A percentile compares a stretch with the other conserved stretches of the same genome.
phyloP scores from a whole-genome alignment of 306 rosid genomes.

The Gynostemma pentaphyllum region DNA sequence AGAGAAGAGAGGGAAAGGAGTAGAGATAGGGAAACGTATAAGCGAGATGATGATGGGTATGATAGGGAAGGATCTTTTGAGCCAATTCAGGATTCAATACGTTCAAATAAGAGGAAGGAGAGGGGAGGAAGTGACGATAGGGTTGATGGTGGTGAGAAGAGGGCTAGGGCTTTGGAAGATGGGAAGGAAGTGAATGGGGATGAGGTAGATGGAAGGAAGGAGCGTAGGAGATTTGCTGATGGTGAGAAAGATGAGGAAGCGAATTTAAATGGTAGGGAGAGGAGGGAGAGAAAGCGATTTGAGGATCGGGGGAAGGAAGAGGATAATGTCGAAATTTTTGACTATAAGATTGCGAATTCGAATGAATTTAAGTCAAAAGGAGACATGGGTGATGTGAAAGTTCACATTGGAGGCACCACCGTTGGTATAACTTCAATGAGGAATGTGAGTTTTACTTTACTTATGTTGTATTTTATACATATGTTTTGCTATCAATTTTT shows the following conservation, averaged over 20 bases:
- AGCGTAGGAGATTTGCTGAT: constrained; percentile 61
- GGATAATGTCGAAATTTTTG: background rate
- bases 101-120: constrained; percentile 65
- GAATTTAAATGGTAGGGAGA: constrained; percentile 2
- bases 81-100: constrained; percentile 14
- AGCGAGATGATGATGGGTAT: constrained; percentile 18
- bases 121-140: constrained; percentile 51
- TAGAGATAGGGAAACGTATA: constrained; percentile 26
- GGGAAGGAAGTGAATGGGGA: constrained; percentile 26
- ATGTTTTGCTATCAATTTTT: no score
- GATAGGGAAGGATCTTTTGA: constrained; percentile 12
- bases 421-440: constrained; percentile 33
- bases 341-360: background rate
- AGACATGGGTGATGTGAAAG: constrained; percentile 10
- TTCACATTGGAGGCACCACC: constrained; percentile 12
- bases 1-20: constrained; percentile 39
- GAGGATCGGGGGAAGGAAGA: constrained; percentile 15
- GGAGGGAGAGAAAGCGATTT: constrained; percentile 25
- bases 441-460: constrained; percentile 34
- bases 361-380: constrained; percentile 14
- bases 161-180: constrained; percentile 48
- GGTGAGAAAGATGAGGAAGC: constrained; percentile 21
- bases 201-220: constrained; percentile 27
- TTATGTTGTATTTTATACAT: background rate
- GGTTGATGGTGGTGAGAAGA: constrained; percentile 43